These are phyloP conservation scores for Camellia lanceoleosa DNA, from an alignment of 148 eudicot genomes.

Conservation along the genomic window DNA sequence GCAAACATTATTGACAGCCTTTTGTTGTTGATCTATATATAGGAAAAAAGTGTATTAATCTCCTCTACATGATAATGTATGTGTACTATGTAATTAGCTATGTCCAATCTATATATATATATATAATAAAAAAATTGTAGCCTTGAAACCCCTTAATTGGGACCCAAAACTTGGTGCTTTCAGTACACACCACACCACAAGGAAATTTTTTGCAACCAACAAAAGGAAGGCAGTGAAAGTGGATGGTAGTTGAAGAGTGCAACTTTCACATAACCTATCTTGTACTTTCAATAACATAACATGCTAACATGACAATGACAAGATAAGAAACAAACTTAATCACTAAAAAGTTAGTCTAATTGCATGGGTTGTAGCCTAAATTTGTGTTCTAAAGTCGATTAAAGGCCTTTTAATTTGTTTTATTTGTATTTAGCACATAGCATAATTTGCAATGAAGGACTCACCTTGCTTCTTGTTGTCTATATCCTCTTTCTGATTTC, in stretches of 20 bases:
- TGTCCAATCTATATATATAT: no score
- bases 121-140: background rate
- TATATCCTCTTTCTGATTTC: background rate
- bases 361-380: no score
- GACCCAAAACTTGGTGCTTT: background rate
- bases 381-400: no score
- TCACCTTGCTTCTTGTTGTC: background rate
- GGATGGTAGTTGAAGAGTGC: background rate
- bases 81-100: background rate
- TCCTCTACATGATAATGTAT: background rate
- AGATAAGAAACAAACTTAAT: background rate
- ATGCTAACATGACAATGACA: background rate
- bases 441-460: no score
- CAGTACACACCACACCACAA: background rate
- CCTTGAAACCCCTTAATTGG: background rate
- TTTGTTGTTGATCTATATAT: background rate
- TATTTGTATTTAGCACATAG: background rate
- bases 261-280: background rate
- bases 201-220: background rate
- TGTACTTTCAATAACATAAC: background rate
- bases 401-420: background rate
- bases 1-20: slow-evolving; percentile 18
- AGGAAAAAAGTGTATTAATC: background rate
- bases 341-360: background rate
- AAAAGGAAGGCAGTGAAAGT: background rate